Percentiles rank a stretch among this genome's conserved stretches.
Evolutionary conservation across 768 basidiomycete species (phyloP).

Genomic region (Epithele typhae): DNA sequence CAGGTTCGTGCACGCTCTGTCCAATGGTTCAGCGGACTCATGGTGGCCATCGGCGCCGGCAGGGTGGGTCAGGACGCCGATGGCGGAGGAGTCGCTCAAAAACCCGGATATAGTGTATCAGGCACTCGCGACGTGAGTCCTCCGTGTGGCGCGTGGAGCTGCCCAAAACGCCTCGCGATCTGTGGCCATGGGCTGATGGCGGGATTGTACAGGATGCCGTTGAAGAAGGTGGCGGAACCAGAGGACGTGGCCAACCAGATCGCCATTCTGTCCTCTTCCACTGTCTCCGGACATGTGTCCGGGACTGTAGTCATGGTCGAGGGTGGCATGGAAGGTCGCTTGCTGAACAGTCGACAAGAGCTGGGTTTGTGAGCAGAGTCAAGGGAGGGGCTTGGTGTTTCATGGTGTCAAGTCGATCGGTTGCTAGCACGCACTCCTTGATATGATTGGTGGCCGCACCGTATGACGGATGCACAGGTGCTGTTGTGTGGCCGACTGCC

Average conservation of each 20-base stretch:
- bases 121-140: constrained; percentile 62
- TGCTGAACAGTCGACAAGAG: constrained; percentile 41
- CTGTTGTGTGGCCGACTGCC: no score
- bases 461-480: no score
- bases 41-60: neutral
- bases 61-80: constrained; percentile 52
- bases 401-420: neutral
- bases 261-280: constrained; percentile 52
- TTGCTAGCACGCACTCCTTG: no score
- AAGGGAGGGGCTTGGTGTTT: neutral
- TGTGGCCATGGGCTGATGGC: neutral
- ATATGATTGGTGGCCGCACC: no score
- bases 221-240: constrained; percentile 63
- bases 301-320: constrained; percentile 69
- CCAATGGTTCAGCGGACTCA: no score
- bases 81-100: constrained; percentile 53
- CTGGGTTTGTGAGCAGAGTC: constrained; percentile 11
- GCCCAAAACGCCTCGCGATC: no score
- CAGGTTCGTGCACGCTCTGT: constrained; percentile 42
- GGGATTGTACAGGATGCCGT: constrained; percentile 45
- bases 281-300: constrained; percentile 64
- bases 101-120: constrained; percentile 50
- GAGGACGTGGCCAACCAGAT: constrained; percentile 65
- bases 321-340: constrained; percentile 76
- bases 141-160: no score